Evolutionary conservation across 106 monocot genomes (phyloP).

Genomic region (Dioscorea zingiberensis): DNA sequence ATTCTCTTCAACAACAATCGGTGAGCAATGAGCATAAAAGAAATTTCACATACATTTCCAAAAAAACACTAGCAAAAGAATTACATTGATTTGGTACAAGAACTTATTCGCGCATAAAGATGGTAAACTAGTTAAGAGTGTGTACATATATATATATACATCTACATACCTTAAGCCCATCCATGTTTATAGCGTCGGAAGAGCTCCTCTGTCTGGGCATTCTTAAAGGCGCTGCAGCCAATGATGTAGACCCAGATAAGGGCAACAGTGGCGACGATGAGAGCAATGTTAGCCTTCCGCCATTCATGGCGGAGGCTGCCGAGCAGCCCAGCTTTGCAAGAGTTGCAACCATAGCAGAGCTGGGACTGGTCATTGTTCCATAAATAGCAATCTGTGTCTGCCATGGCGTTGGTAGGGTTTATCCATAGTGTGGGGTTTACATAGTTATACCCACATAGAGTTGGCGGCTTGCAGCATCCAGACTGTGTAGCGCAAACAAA

Average conservation of each 20-base stretch:
- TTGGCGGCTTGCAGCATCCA: conserved; percentile 90
- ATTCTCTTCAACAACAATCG: too few relatives aligned
- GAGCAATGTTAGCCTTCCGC: conserved; percentile 69
- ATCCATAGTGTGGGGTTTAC: conserved; percentile 92
- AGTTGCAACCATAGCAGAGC: conserved; percentile 74
- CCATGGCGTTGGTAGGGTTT: conserved; percentile 46
- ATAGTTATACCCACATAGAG: conserved; percentile 64
- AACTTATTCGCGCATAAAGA: too few relatives aligned
- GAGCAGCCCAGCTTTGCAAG: conserved; percentile 77
- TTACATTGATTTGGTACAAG: too few relatives aligned
- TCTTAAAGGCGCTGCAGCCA: conserved; percentile 81
- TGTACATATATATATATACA: not conserved
- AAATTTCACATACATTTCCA: too few relatives aligned
- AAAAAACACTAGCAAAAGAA: too few relatives aligned
- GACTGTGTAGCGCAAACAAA: conserved; percentile 27
- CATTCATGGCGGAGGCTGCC: conserved; percentile 73
- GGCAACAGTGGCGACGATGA: conserved; percentile 62
- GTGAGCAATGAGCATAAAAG: too few relatives aligned
- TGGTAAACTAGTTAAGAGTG: too few relatives aligned
- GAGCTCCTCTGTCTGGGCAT: conserved; percentile 83
- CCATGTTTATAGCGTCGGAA: conserved; percentile 74
- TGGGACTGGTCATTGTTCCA: conserved; percentile 81
- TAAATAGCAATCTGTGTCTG: conserved; percentile 55
- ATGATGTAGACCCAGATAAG: conserved; percentile 80
- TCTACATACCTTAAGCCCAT: conserved; percentile 17